A percentile compares a stretch with the other conserved stretches of the same genome.
phyloP scores from a whole-genome alignment of 495 filamentous ascomycete genomes.

The Hypomontagnella submonticulosa region DNA sequence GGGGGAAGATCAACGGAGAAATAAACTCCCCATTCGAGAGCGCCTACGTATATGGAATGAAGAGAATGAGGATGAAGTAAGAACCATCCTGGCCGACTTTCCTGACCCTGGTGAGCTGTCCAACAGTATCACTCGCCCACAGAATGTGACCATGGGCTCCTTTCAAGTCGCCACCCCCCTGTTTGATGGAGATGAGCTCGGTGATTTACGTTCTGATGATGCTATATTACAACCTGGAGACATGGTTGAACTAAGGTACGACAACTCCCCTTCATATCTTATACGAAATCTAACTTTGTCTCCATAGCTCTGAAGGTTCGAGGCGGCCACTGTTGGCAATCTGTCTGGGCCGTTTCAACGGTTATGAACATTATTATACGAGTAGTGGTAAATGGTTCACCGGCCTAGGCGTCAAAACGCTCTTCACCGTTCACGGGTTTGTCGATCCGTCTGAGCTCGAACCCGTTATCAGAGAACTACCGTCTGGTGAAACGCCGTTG shows the following conservation, averaged over 20 bases:
- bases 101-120: slow-evolving; percentile 49
- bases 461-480: slow-evolving; percentile 72
- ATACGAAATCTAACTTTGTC: slow-evolving; percentile 12
- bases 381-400: slow-evolving; percentile 79
- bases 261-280: slow-evolving; percentile 8
- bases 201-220: slow-evolving; percentile 51
- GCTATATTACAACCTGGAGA: slow-evolving; percentile 72
- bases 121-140: slow-evolving; percentile 41
- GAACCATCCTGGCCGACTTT: slow-evolving; percentile 47
- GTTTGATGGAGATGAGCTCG: slow-evolving; percentile 54
- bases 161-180: slow-evolving; percentile 50
- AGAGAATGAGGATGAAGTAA: slow-evolving; percentile 54
- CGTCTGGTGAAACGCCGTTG: slow-evolving; percentile 53
- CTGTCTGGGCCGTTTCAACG: slow-evolving; percentile 71
- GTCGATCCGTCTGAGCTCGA: slow-evolving; percentile 65
- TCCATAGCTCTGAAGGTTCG: slow-evolving; percentile 48
- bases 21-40: slow-evolving; percentile 54
- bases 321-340: slow-evolving; percentile 68
- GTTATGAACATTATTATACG: slow-evolving; percentile 77
- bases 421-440: slow-evolving; percentile 74
- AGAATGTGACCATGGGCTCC: slow-evolving; percentile 49
- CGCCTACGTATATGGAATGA: slow-evolving; percentile 66
- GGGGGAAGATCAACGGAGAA: slow-evolving; percentile 20
- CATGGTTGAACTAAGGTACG: slow-evolving; percentile 72
- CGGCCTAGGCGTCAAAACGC: slow-evolving; percentile 53